Conservation (phyloP, 2,329 filamentous ascomycete species). For the Penicillium sumatraense region DNA sequence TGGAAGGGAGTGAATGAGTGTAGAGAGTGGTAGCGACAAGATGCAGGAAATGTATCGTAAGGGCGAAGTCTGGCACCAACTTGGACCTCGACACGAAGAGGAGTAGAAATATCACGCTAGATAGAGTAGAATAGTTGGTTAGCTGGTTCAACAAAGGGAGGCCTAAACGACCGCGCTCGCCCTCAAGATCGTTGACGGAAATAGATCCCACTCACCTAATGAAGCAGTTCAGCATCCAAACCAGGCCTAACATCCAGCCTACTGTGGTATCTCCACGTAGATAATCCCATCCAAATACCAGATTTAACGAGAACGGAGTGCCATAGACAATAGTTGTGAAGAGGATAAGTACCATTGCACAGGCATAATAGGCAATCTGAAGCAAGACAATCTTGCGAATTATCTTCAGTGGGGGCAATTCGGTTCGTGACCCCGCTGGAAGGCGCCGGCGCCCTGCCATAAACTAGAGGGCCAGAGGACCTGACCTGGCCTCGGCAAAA, state of each 20-base stretch:
- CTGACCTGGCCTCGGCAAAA: slow-evolving; percentile 5
- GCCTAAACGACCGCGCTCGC: too few relatives aligned
- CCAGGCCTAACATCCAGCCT: slow-evolving; percentile 70
- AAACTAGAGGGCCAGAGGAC: slow-evolving; percentile 25
- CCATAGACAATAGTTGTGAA: slow-evolving; percentile 72
- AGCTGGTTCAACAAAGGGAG: too few relatives aligned
- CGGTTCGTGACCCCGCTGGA: slow-evolving; percentile 67
- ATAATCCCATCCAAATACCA: slow-evolving; percentile 67
- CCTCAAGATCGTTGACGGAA: not conserved
- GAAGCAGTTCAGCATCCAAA: slow-evolving; percentile 69
- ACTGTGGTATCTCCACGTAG: slow-evolving; percentile 70
- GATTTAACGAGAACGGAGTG: slow-evolving; percentile 59
- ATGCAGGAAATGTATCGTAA: slow-evolving; percentile 85
- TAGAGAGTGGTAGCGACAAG: slow-evolving; percentile 79
- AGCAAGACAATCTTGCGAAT: slow-evolving; percentile 68
- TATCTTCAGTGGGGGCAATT: slow-evolving; percentile 70
- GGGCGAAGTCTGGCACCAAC: slow-evolving; percentile 90
- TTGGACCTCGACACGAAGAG: slow-evolving; percentile 86
- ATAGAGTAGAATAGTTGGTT: not conserved
- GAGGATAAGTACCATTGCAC: slow-evolving; percentile 65
- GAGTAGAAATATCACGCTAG: slow-evolving; percentile 80
- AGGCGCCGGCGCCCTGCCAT: slow-evolving; percentile 60
- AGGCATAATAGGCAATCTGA: slow-evolving; percentile 67
- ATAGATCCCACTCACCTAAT: slow-evolving; percentile 58
- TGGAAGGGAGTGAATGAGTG: slow-evolving; percentile 73